Evolutionary conservation across 2,329 filamentous ascomycete species (phyloP), one percentile per base, ranked within the genome.

Genomic region (Fusarium nisikadoi): DNA sequence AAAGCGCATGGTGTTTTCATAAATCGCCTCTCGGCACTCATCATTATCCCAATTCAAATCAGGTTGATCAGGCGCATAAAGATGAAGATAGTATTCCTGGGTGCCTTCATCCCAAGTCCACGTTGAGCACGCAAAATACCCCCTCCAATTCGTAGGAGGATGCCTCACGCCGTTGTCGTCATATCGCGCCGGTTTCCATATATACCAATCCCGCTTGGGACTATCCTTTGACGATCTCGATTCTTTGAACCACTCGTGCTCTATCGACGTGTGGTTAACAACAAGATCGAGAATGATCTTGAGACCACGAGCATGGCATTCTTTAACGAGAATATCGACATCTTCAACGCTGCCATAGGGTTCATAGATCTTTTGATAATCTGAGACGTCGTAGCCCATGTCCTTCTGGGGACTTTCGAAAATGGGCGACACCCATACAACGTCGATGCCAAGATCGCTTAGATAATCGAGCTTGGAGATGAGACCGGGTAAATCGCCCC

Each of bases 31-130:
- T 11, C 91, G 87, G 12, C 92, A 90, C 5, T 88, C 86, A 0
- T 86, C 84, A 53, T 91, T 91, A 61, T 93, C 91, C 92, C 92
- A 94, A 77, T 94, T 94, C 23, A 95, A 83, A 72, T 95, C 93
- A 0, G 93, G 93, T 77, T 94, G 93, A 52, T 91, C 88, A 0
- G 87, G 84, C 2, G 89, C 88, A 77, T 93, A 95, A 3, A 94
- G 83, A 70, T 87, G 86, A 3, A 89, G 80, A 63, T 88, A 89
- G 67, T 88, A 89, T 66, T 89, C 84, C 41, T 84, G 79, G 1
- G 86, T 85, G 2, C 76, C 67, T 58, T 86, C 85, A 56, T 89
- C 87, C 78, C 83, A 88, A 19, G 84, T 83, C 87, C 87, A 89
- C 0, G 85, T 86, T n/a, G 83, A 77, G 5, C 82, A 77, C 3